Base-by-base conservation (phyloP, 2,329 filamentous ascomycete species). In the Chaetomiaceae sp. region DNA sequence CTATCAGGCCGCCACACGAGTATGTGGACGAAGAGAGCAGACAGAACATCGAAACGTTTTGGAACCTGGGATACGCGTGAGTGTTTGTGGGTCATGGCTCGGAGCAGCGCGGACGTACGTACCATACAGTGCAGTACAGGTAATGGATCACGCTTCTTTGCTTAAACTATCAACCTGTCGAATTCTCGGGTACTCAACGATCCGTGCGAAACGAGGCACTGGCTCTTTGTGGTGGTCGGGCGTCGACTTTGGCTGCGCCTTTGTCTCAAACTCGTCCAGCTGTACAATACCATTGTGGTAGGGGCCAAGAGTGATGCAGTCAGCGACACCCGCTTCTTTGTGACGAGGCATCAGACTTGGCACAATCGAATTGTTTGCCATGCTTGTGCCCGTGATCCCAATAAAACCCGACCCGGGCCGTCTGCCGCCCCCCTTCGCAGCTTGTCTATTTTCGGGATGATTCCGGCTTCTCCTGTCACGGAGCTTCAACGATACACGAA, bases 21-120 rank as follows among this genome's bases (percentile, higher is more conserved):
- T 71, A 64, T 52, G 70, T 75, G 18, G 74, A 77, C 52, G 69
- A 68, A 35, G 72, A 74, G 49, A 71, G 65, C 22, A 62, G 54
- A 52, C 64, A 60, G 50, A 77, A 77, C 54, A 56, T 76, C 15
- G 68, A 71, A 48, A 67, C 51, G 4, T 76, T 76, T 54, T 71
- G 67, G 68, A 65, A 52, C 6, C 55, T 74, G 44, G 72, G 72
- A 6, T 69, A 69, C 62, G 71, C 72, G 39, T 75, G 52, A 62
- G 5, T 32, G 2, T n/a, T 32, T 7, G n/a, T 32, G 2, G 7
- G 15, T 32, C 15, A 11, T 30, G 27, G 10, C 27, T n/a, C n/a
- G n/a, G n/a, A n/a, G n/a, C n/a, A n/a, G n/a, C n/a, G n/a, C n/a
- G n/a, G n/a, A n/a, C n/a, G n/a, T n/a, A n/a, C n/a, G n/a, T n/a